These are phyloP conservation scores for Lasiosphaeria hispida DNA, from an alignment of 495 filamentous ascomycete species.

Conservation along the genomic window DNA sequence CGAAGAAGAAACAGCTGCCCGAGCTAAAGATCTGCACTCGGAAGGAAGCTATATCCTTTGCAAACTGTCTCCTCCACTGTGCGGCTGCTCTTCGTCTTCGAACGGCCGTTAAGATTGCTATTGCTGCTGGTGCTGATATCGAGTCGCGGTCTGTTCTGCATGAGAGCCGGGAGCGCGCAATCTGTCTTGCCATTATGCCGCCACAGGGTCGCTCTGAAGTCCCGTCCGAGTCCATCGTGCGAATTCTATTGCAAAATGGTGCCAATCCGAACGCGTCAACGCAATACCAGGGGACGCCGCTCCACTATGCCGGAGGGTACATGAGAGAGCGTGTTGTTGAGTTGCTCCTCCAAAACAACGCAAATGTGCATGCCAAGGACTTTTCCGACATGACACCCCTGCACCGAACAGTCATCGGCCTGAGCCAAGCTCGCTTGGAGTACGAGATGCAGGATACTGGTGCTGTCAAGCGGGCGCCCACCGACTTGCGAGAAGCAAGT, in stretches of 20 bases:
- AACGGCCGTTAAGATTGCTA: background rate
- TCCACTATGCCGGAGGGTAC: background rate
- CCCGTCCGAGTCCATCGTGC: background rate
- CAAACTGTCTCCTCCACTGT: background rate
- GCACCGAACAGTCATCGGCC: background rate
- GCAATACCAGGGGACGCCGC: background rate
- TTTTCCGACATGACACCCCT: background rate
- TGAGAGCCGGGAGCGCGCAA: background rate
- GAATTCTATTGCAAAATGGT: background rate
- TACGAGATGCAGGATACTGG: background rate
- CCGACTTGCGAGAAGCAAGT: background rate
- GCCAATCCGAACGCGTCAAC: background rate
- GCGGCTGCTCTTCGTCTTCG: background rate
- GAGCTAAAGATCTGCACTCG: background rate
- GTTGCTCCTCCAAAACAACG: background rate
- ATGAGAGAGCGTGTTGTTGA: background rate
- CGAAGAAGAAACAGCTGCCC: background rate
- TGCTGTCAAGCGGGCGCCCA: background rate
- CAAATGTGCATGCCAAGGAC: background rate
- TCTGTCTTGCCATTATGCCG: background rate
- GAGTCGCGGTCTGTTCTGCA: background rate
- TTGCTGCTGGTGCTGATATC: background rate
- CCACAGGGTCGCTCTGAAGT: no score
- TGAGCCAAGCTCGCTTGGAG: background rate
- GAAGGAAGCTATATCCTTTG: no score